Base-by-base conservation (phyloP, 352 stramenopile genomes). In the Globisporangium okanoganense region DNA sequence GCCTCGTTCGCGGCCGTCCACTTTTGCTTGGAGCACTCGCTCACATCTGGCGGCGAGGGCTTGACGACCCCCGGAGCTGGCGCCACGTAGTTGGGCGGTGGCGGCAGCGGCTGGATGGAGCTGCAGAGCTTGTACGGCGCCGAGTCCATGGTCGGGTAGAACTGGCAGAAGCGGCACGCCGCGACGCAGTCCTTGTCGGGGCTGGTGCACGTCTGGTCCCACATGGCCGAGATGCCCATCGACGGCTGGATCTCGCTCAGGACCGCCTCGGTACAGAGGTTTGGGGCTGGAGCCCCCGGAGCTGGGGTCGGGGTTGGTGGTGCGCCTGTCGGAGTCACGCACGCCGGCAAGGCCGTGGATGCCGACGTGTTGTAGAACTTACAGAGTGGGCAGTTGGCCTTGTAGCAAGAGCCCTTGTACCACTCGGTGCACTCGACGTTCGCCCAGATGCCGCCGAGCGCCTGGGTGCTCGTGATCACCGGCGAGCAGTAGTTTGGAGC, bases 161-260 rank as follows among this genome's bases (percentile, higher is more conserved):
- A 61, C 38, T 67, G 61, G 40, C 61, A 67, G 44, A 53, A 57
- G 53, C 61, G 60, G 12, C 51, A 65, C 24, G 38, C 52, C 18
- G 44, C 50, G n/a, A 65, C 13, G 22, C 62, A 68, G 40, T 55
- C 44, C 5, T 20, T 22, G 16, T 62, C 29, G n/a, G 10, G 25
- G 18, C 2, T 31, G 1, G 53, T 44, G 57, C 62, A 68, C 13
- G 56, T 41, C 6, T 24, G 18, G 29, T 68, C 62, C 41, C 51
- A 63, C 33, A 36, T 50, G n/a, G 43, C 24, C 59, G 47, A 62
- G 59, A 68, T 60, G 6, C 62, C 62, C 5, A 55, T n/a, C 25
- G 25, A 52, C 5, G 38, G 48, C 36, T 64, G 25, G 2, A 22
- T 14, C 18, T 64, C 58, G 2, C 14, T 31, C 58, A 58, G 3